A percentile compares a stretch with the other conserved stretches of the same genome.
Conservation (phyloP, 2,329 filamentous ascomycete genomes). For the Botrytis byssoidea region DNA sequence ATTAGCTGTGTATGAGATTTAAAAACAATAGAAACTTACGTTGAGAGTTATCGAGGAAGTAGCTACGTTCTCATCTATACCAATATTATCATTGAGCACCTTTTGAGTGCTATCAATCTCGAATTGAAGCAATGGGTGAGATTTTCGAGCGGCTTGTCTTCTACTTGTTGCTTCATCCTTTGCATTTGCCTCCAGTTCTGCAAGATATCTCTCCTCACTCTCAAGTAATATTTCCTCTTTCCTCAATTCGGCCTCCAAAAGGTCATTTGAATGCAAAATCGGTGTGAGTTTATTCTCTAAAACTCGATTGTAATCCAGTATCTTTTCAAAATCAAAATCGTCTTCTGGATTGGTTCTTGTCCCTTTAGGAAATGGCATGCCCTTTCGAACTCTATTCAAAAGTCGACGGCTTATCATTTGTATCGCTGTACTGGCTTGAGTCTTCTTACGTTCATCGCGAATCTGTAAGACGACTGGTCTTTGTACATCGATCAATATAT, state of each 20-base stretch:
- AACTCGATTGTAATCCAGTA: constrained; percentile 56
- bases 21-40: constrained; percentile 27
- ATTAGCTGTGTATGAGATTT: constrained; percentile 24
- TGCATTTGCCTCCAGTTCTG: constrained; percentile 55
- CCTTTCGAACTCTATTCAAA: constrained; percentile 55
- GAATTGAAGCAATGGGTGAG: constrained; percentile 37
- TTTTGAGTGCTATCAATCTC: constrained; percentile 22
- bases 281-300: constrained; percentile 61
- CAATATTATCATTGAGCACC: constrained; percentile 26
- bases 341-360: constrained; percentile 50
- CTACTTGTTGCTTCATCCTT: constrained; percentile 53
- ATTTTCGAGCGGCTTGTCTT: constrained; percentile 43
- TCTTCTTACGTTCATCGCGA: constrained; percentile 45
- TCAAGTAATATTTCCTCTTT: constrained; percentile 57
- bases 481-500: constrained; percentile 58
- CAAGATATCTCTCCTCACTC: constrained; percentile 52
- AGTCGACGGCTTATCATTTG: constrained; percentile 55
- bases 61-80: constrained; percentile 20
- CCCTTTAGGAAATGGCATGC: constrained; percentile 65
- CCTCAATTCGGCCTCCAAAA: constrained; percentile 58
- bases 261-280: constrained; percentile 58
- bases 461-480: constrained; percentile 61
- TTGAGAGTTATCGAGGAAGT: constrained; percentile 21
- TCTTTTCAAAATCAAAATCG: constrained; percentile 65
- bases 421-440: constrained; percentile 51